Base-by-base conservation (phyloP, 1,139 yeast genomes). In the Hyphopichia burtonii region DNA sequence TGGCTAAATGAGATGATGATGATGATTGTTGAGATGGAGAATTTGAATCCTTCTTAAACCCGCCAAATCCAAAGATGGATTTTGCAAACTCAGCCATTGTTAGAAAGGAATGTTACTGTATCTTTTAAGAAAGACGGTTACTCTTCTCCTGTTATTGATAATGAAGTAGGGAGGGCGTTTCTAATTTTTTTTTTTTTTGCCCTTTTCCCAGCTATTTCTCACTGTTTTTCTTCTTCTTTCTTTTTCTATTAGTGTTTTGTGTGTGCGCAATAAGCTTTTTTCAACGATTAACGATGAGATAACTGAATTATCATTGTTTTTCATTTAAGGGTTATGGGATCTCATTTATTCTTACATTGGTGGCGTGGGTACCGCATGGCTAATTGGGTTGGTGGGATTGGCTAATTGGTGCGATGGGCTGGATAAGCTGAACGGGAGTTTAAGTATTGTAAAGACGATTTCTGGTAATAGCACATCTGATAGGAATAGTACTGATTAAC, bases 81-180 rank as follows among this genome's bases (percentile, higher is more conserved):
- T 78, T 80, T 39, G 85, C 83, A 64, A 80, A 80, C 52, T 80
- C 86, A 35, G 83, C 81, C 86, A 81, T 81, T 8, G 17, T 31
- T 7, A 4, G 8, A 28, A 28, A n/a, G 14, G 31, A 22, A 22
- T 22, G 23, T 22, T n/a, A n/a, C n/a, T n/a, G n/a, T n/a, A n/a
- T n/a, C n/a, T n/a, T n/a, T n/a, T n/a, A n/a, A n/a, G n/a, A n/a
- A 8, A 10, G 3, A 25, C 11, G 12, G 28, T 25, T 5, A 25
- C 7, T 10, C n/a, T 25, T 25, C 11, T 8, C 5, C 23, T 20
- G 8, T 20, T 20, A 20, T 20, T 20, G 23, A 20, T 6, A 20
- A 6, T 20, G 23, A 20, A 20, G 23, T 25, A 25, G 28, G 28
- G 28, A 25, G 28, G 28, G 28, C 28, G 28, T 25, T 25, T 7